Evolutionary conservation across 2,329 filamentous ascomycete genomes (phyloP), one percentile per base, ranked within the genome.

Genomic region (Thelonectria rubi): DNA sequence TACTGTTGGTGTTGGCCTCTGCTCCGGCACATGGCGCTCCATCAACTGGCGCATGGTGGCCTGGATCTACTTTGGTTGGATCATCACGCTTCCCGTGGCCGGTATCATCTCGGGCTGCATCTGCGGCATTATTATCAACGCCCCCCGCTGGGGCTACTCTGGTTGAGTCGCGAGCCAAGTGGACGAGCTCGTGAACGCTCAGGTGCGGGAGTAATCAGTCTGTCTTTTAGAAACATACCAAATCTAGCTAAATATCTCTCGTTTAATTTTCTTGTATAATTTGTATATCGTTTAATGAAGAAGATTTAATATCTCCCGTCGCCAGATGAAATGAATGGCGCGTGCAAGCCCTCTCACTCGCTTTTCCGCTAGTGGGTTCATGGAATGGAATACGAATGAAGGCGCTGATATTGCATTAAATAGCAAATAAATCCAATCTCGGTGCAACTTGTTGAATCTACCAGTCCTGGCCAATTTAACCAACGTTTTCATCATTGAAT

Each of bases 11-110:
- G 86, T 88, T 56, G 86, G 85, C 65, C 81, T 88, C 15, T 88
- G 85, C 76, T 86, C 84, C 32, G 86, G 86, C 32, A 82, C 81
- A 17, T 83, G 81, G 79, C 80, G 82, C 39, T 81, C 84, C 10
- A 85, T 89, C 65, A 89, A 89, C 78, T 89, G 85, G 84, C 81
- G 85, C 63, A 86, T 87, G 81, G 83, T 88, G 14, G 81, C 76
- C 2, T 86, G 85, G 80, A 85, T 88, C 68, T 86, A 87, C 67
- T 75, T 80, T 40, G 84, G 84, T 45, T 89, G 86, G 86, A 78
- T 88, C 72, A 80, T 87, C 64, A 89, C 86, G 2, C 81, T 89
- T 3, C 86, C 86, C 2, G 71, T 78, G 8, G 78, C 86, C 3
- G 86, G 84, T 37, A 78, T 86, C 26, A 79, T 90, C 40, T 83